Evolutionary conservation across 2,329 filamentous ascomycete species (phyloP), one percentile per base, ranked within the genome.

Genomic region (Aspergillus persii): DNA sequence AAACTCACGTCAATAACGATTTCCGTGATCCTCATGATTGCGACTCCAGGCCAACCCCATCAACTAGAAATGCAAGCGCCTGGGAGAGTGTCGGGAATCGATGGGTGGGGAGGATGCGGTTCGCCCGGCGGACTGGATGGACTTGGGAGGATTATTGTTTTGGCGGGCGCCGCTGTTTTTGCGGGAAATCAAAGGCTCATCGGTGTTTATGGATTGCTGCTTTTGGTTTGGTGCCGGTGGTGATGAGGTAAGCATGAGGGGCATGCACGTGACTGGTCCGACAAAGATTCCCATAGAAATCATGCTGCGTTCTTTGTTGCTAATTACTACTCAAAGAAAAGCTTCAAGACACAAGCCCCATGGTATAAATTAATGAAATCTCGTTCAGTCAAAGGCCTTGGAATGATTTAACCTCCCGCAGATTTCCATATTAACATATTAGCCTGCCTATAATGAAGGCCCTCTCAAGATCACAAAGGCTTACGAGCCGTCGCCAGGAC

Each of bases 1-100:
- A 39, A 30, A 68, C 72, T 63, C 62, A 77, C 78, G 68, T 81
- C 79, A 64, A 81, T 80, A 68, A 81, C 75, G 66, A 81, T 75
- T 67, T 81, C 79, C 30, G 76, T 76, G 65, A 81, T 79, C 72
- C 77, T 76, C 79, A 81, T 81, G 62, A 58, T 75, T 71, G 67
- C 70, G 65, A 67, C 67, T 67, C 68, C 66, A 60, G 62, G 60
- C 59, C 64, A 61, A 61, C 61, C 58, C 61, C 61, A 61, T 66
- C 63, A 65, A 68, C 68, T 69, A 66, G 66, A 63, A 57, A 61
- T 61, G 65, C 61, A 63, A 65, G 66, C 64, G 66, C 69, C 72
- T 74, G 59, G 62, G 65, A 66, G 52, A 55, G 63, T 58, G 61
- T 64, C 29, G 57, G 51, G 62, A 47, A 48, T 55, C 46, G 51